Evolutionary conservation across 768 basidiomycete genomes (phyloP).

Genomic region (Mycena galopus): DNA sequence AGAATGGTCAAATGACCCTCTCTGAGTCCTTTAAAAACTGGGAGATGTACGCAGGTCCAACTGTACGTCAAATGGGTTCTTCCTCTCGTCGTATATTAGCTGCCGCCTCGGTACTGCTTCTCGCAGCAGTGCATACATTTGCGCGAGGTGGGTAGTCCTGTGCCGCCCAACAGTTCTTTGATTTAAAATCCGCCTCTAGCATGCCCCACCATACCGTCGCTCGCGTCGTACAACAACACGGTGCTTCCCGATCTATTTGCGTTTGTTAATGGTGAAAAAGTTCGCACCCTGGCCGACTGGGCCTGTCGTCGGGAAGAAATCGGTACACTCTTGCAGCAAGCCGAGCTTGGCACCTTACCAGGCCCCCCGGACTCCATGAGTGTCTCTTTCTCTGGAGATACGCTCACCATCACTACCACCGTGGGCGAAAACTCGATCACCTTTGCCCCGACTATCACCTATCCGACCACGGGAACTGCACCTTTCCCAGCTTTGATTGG

Average conservation of each 20-base stretch:
- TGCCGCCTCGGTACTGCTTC: background rate
- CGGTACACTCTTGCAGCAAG: slow-evolving; percentile 46
- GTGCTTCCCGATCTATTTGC: slow-evolving; percentile 56
- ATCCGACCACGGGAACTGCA: slow-evolving; percentile 53
- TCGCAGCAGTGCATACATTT: background rate
- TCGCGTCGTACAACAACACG: slow-evolving; percentile 27
- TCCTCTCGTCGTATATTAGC: background rate
- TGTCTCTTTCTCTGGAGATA: slow-evolving; percentile 49
- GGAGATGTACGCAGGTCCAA: background rate
- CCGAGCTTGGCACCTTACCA: slow-evolving; percentile 29
- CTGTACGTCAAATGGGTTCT: background rate
- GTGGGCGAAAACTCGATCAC: slow-evolving; percentile 47
- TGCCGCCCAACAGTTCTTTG: background rate
- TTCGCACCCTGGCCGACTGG: slow-evolving; percentile 52
- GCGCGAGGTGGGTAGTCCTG: background rate
- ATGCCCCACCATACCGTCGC: slow-evolving; percentile 26
- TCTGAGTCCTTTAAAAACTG: background rate
- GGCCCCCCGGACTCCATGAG: slow-evolving; percentile 45
- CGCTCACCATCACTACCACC: slow-evolving; percentile 50
- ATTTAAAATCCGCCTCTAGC: background rate
- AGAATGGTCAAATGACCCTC: slow-evolving; percentile 9
- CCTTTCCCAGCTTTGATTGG: slow-evolving; percentile 69
- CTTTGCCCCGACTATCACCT: slow-evolving; percentile 51
- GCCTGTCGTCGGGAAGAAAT: slow-evolving; percentile 55
- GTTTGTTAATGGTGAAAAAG: slow-evolving; percentile 48